Evolutionary conservation across 768 basidiomycete genomes (phyloP), one percentile per base, ranked within the genome.

Genomic region (Rhodotorula diobovata): DNA sequence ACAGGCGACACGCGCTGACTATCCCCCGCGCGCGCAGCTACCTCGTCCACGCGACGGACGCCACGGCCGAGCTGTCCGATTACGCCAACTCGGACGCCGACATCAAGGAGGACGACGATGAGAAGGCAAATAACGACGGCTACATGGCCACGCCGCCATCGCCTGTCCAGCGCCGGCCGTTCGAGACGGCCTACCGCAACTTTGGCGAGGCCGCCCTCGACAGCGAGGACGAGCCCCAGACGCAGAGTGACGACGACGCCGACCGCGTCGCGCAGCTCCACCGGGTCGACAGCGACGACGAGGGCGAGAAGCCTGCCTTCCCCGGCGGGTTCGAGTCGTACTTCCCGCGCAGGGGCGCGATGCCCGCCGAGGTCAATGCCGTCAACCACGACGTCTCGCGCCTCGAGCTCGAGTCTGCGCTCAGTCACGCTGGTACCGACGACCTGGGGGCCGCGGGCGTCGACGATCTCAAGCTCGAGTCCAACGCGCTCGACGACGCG

Each of bases 11-110:
- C 1, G 51, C 3, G 12, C 30, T 30, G 51, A 53, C 10, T 12
- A 6, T 4, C 12, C 14, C n/a, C 30, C n/a, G n/a, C 9, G 7
- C 20, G 6, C 51, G 18, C 41, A 58, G 63, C 37, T 54, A 57
- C 39, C 43, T 70, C 57, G 43, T 67, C 20, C 65, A 70, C 58
- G 58, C 66, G 8, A 39, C 71, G 12, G 39, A 39, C 9, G 63
- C 50, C 4, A 77, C 70, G 32, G 35, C 28, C 14, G 34, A 34
- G 1, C 34, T 6, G 9, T 28, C 53, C 30, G 64, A 32, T 32
- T 25, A 34, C 61, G 18, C 30, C 50, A 46, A 34, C 43, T 37
- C 61, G 21, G 67, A 60, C 45, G 53, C 56, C 34, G 66, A 43
- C 58, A n/a, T n/a, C 30, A 45, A 58, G 57, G 39, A 11, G 12